Evolutionary conservation across 2,329 filamentous ascomycete species (phyloP), one percentile per base, ranked within the genome.

Genomic region (Hymenoscyphus fraxineus): DNA sequence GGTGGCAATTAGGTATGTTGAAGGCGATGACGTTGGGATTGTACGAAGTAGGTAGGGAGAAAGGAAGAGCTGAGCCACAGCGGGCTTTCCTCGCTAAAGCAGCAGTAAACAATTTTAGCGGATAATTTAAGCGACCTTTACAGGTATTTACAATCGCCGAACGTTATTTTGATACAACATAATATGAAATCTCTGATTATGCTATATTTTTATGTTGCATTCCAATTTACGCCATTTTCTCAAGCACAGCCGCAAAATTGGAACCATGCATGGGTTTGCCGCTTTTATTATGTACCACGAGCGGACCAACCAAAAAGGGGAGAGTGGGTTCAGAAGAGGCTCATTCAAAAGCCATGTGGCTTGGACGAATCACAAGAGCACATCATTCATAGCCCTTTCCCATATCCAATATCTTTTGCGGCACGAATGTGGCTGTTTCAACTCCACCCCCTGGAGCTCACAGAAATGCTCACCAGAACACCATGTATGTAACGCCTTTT

Each of bases 351-450:
- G 47, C 47, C 47, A 54, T 22, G 47, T 54, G 47, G 47, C 19
- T 54, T 51, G 44, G 44, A 51, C n/a, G 44, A 51, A 51, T 51
- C 44, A 51, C 44, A 51, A 51, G 44, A 51, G 19, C 44, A 54
- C 19, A 54, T 19, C 44, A 47, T 47, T 47, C 6, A 19, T 16
- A 13, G 47, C 47, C 19, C 19, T 22, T 54, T 27, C 22, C 35
- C 35, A 35, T 35, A 7, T 35, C 35, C 35, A 35, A 35, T 35
- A 35, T 35, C 35, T 54, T 27, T 13, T 54, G 47, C 19, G 47
- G 47, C n/a, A 54, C 47, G 27, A 22, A 19, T 51, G 44, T 27
- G 44, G 44, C 47, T 54, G 47, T 54, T 54, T 54, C 2, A 54
- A 27, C 47, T 54, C 47, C 47, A 54, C 19, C 22, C 22, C n/a